Base-by-base conservation (phyloP, 2,329 filamentous ascomycete genomes). In the Ceratocystiopsis minuta region DNA sequence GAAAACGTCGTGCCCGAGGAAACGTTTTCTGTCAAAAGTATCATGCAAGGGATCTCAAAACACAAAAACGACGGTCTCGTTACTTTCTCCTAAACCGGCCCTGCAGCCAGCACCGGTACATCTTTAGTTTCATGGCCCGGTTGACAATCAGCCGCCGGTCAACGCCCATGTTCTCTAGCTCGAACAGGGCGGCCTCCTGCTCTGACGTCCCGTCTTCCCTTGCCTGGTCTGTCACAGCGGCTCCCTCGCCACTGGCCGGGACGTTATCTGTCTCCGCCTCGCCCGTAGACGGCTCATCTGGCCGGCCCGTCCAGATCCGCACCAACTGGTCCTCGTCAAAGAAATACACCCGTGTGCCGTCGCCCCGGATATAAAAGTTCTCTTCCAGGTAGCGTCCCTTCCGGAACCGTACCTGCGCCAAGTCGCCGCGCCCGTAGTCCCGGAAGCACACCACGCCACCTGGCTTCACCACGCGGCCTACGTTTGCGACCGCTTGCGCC, bases 101-200 rank as follows among this genome's bases (percentile, higher is more conserved):
- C 60, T 92, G 84, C 57, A 92, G 74, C 86, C 90, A 98, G 65
- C 88, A 96, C 46, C 90, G 76, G 60, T 96, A 96, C 90, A 98
- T 98, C 63, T 96, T 98, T 39, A 94, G 66, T 61, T 86, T 80
- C 54, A 79, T 74, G 42, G 87, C 83, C 49, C 90, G 75, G 58
- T 98, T 98, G 43, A 98, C 85, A 43, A 98, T 69, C 65, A 98
- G 70, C 45, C 90, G 76, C 49, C 85, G 77, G 57, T 98, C 90
- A 43, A 88, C 71, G 20, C 80, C 90, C 33, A 96, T 69, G 38
- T 90, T 74, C 43, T 81, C 63, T 38, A 94, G 64, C 39, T 85
- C 73, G 52, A 96, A 85, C 50, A 39, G 60, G 52, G 33, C 50
- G 48, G 43, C 50, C 20, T 53, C 51, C 24, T 38, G 46, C 40